phyloP scores from a whole-genome alignment of 805 yeast genomes.

The Pichia exigua region DNA sequence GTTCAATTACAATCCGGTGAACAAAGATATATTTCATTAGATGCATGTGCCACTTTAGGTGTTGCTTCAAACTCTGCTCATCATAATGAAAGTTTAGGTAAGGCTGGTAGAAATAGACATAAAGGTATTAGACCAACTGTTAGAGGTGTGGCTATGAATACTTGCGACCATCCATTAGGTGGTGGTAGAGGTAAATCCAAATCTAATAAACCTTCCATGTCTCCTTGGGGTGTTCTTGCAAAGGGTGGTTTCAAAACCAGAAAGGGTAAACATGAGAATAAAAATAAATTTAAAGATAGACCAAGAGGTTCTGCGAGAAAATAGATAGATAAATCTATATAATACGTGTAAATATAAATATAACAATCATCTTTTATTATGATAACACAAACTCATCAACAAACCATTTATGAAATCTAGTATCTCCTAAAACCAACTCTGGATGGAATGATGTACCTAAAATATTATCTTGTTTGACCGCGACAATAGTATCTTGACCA shows the following conservation, averaged over 20 bases:
- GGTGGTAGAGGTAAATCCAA: slow-evolving; percentile 99
- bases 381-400: slow-evolving; percentile 44
- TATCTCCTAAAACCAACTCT: slow-evolving; percentile 48
- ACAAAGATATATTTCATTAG: slow-evolving; percentile 78
- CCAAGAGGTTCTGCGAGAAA: slow-evolving; percentile 50
- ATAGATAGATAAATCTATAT: neutral
- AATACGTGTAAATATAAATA: neutral
- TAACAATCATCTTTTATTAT: neutral
- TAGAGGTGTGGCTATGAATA: slow-evolving; percentile 98
- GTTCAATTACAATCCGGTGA: slow-evolving; percentile 87
- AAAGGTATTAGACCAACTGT: slow-evolving; percentile 91
- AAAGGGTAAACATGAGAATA: slow-evolving; percentile 78
- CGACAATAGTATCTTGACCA: slow-evolving; percentile 44
- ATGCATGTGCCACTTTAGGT: slow-evolving; percentile 91
- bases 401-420: slow-evolving; percentile 65
- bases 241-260: slow-evolving; percentile 94
- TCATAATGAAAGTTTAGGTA: slow-evolving; percentile 83
- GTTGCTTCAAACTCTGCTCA: slow-evolving; percentile 89
- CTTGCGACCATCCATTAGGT: slow-evolving; percentile 96
- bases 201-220: slow-evolving; percentile 87
- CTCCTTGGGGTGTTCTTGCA: slow-evolving; percentile 92
- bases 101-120: slow-evolving; percentile 92
- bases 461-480: slow-evolving; percentile 59
- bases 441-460: slow-evolving; percentile 80
- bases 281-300: slow-evolving; percentile 82